These are phyloP conservation scores for Immersiporthe knoxdaviesiana DNA, from an alignment of 2,329 filamentous ascomycete genomes.

Conservation along the genomic window DNA sequence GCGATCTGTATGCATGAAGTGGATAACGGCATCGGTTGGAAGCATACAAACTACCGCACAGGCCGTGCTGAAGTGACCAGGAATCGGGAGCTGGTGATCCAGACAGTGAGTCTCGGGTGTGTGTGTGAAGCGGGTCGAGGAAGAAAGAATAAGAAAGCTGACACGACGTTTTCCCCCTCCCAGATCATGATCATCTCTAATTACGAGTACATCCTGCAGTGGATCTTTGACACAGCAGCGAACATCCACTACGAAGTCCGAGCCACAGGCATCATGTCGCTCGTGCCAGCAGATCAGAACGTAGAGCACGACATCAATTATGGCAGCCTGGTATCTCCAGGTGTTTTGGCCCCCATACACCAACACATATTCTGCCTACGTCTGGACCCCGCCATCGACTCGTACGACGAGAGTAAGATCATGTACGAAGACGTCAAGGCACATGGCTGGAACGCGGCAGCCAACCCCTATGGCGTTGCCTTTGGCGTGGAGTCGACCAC, in stretches of 20 bases:
- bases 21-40: constrained; percentile 61
- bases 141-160: neutral
- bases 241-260: constrained; percentile 31
- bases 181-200: constrained; percentile 62
- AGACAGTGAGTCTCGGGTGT: constrained; percentile 45
- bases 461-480: constrained; percentile 14
- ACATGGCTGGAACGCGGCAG: constrained; percentile 19
- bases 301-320: constrained; percentile 29
- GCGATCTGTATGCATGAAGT: constrained; percentile 61
- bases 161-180: neutral
- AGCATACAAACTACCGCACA: constrained; percentile 58
- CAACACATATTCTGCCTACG: constrained; percentile 60
- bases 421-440: constrained; percentile 55
- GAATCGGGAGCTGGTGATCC: constrained; percentile 55
- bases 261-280: constrained; percentile 45
- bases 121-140: neutral
- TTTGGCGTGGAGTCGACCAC: constrained; percentile 13
- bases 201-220: constrained; percentile 53
- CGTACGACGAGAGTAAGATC: constrained; percentile 51
- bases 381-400: constrained; percentile 60
- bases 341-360: constrained; percentile 60
- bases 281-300: constrained; percentile 50
- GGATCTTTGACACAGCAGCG: constrained; percentile 54
- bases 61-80: constrained; percentile 54
- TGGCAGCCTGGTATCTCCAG: constrained; percentile 49